Base-by-base conservation (phyloP, 2,329 filamentous ascomycete species). In the Penicillium corylophilum region DNA sequence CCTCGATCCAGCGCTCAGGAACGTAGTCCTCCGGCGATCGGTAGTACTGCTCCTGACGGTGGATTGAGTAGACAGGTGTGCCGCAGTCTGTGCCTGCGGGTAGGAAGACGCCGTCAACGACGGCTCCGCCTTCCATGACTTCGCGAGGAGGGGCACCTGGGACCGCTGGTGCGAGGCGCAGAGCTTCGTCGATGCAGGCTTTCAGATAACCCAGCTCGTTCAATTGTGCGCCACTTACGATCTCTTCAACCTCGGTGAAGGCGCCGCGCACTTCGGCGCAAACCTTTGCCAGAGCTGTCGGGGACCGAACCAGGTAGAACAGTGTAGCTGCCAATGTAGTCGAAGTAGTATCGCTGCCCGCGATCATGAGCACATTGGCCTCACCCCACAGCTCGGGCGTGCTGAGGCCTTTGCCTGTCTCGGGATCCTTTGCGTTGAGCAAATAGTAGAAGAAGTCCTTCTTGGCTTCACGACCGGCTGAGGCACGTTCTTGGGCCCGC, bases 361-460 rank as follows among this genome's bases (percentile, higher is more conserved):
- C 86, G 56, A 87, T 86, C 73, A 88, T 87, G 74, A 89, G 78
- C 16, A 88, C 71, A 64, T 88, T 88, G 8, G 85, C 86, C 66
- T 89, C 86, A 44, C 80, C 83, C 84, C 85, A 87, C 22, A 89
- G 80, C 64, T 89, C 86, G 0, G 81, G 79, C 2, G 78, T 85
- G 36, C 77, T 80, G 64, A 89, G 86, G 1, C 84, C 84, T 51
- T 81, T 77, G 46, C 86, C 86, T 0, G 86, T 88, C 64, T 89
- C 85, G 12, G 86, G 85, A 59, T 90, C 87, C 35, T 82, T 81
- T 7, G 87, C 86, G 64, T 85, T 85, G 53, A 90, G 79, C 10
- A 90, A 79, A 68, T 89, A 85, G 71, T 88, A 85, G 74, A 90
- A 89, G 74, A 90, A 89, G 66, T 90, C 87, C 50, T 85, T 83